Conservation (phyloP, 1,139 yeast genomes). For the Candida neerlandica region DNA sequence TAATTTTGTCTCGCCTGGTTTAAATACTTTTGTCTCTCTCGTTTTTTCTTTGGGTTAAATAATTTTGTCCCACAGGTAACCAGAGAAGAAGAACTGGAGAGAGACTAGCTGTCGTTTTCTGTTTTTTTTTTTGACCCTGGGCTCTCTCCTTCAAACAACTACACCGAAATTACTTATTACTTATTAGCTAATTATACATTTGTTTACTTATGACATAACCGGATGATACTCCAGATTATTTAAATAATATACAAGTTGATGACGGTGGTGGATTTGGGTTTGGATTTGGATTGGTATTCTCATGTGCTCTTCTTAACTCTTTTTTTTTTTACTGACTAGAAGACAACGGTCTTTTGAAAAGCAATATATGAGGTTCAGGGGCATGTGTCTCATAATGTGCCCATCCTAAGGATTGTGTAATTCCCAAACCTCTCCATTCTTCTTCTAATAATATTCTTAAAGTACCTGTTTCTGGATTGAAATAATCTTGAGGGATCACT, state of each 20-base stretch:
- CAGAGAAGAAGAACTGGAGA: too few relatives aligned
- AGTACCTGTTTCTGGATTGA: conserved; percentile 93
- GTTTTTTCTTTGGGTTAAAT: too few relatives aligned
- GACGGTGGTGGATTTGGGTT: too few relatives aligned
- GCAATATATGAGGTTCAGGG: conserved; percentile 95
- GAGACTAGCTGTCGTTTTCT: too few relatives aligned
- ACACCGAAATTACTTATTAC: neutral
- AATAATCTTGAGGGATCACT: conserved; percentile 94
- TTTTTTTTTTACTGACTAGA: conserved; percentile 22
- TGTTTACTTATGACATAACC: neutral
- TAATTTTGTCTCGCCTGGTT: too few relatives aligned
- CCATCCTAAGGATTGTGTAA: conserved; percentile 98
- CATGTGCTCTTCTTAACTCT: neutral
- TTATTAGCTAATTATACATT: conserved; percentile 2
- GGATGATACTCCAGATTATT: neutral
- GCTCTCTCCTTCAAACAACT: too few relatives aligned
- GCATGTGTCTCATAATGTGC: conserved; percentile 97
- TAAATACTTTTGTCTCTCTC: too few relatives aligned
- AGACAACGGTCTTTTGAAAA: conserved; percentile 72
- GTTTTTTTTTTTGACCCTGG: too few relatives aligned
- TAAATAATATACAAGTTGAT: neutral
- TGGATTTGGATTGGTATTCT: neutral
- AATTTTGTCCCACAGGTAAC: too few relatives aligned
- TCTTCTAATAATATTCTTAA: conserved; percentile 88
- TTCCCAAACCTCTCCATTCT: conserved; percentile 98